These are phyloP conservation scores for Chondrostereum purpureum DNA, from an alignment of 1,284 basidiomycete genomes.

Conservation along the genomic window DNA sequence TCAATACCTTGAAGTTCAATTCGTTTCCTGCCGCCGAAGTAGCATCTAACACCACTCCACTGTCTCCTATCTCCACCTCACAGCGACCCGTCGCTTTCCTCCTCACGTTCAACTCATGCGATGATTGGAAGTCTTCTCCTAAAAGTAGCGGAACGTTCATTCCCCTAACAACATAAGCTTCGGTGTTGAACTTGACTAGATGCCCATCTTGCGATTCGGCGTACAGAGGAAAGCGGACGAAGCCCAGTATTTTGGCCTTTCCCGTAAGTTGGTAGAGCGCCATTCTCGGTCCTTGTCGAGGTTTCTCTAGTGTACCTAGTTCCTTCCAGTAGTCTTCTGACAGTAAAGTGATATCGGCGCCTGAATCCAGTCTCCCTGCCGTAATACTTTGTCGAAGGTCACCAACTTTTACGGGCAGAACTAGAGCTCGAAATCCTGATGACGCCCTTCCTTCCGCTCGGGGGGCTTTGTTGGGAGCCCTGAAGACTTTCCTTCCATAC, in stretches of 20 bases:
- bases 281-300: slow-evolving; percentile 11
- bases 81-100: slow-evolving; percentile 7
- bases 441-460: slow-evolving; percentile 1
- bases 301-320: slow-evolving; percentile 3
- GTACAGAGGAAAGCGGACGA: slow-evolving; percentile 7
- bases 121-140: slow-evolving; percentile 21
- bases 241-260: slow-evolving; percentile 12
- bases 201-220: slow-evolving; percentile 1
- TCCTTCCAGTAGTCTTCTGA: slow-evolving; percentile 10
- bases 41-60: not conserved
- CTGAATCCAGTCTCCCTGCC: slow-evolving; percentile 11
- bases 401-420: not conserved
- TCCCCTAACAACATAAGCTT: slow-evolving; percentile 22
- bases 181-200: slow-evolving; percentile 13
- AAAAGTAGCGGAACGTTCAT: slow-evolving; percentile 20
- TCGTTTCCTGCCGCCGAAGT: no score
- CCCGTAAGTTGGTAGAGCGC: slow-evolving; percentile 14
- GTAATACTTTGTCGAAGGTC: not conserved
- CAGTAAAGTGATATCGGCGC: slow-evolving; percentile 15
- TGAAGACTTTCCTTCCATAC: not conserved
- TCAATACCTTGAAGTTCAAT: no score
- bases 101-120: slow-evolving; percentile 15
- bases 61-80: not conserved
- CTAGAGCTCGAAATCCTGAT: not conserved
- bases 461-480: not conserved